These are phyloP conservation scores for Platanus orientalis DNA, from an alignment of 164 flowering plant species.

Conservation along the genomic window DNA sequence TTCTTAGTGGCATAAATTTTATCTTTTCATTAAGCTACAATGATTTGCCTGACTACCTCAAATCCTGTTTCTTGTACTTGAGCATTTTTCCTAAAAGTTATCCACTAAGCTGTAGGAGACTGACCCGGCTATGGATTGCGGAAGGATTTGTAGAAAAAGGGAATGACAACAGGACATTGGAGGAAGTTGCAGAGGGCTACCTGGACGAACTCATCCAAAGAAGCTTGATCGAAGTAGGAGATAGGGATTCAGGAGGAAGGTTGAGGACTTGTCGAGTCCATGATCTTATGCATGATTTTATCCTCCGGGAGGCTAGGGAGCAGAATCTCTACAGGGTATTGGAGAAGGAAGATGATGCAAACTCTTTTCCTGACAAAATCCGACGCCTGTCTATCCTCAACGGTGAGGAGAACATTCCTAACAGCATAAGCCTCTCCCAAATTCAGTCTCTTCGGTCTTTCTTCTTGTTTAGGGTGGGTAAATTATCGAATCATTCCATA, in stretches of 20 bases:
- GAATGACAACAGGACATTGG: neutral
- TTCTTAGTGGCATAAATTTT: too few species aligned
- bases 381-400: neutral
- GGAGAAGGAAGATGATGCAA: neutral
- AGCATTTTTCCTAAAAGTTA: neutral
- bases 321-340: neutral
- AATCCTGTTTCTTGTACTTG: neutral
- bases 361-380: neutral
- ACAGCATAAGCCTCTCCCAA: neutral
- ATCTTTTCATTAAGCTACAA: too few species aligned
- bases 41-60: neutral
- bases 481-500: neutral
- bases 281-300: neutral
- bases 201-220: neutral
- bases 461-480: neutral
- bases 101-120: neutral
- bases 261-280: neutral
- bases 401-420: neutral
- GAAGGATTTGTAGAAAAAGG: neutral
- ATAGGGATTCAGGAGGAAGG: neutral
- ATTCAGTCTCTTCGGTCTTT: neutral
- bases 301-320: neutral
- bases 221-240: neutral
- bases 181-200: neutral
- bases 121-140: neutral